phyloP scores from a whole-genome alignment of 345 rosid species.

The Gynandropsis gynandra region DNA sequence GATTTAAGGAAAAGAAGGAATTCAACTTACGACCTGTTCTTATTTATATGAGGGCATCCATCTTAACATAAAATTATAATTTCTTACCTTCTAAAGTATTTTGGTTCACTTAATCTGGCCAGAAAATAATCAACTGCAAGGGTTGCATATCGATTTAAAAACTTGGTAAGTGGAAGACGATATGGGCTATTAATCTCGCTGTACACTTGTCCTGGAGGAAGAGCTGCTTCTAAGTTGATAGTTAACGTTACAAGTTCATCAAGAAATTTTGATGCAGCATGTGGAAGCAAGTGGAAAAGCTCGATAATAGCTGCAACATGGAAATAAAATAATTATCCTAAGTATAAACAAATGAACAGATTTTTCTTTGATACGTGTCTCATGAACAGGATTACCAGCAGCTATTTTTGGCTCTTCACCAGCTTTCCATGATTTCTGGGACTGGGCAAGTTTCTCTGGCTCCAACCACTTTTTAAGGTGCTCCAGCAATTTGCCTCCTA shows the following conservation, averaged over 20 bases:
- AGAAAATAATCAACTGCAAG: conserved; percentile 98
- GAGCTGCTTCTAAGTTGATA: conserved; percentile 85
- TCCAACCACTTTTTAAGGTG: conserved; percentile 98
- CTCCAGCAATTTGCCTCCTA: conserved; percentile 94
- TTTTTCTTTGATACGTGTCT: neutral
- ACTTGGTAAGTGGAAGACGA: conserved; percentile 90
- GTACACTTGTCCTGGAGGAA: conserved; percentile 75
- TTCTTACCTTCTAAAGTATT: conserved; percentile 80
- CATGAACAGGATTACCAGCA: conserved; percentile 47
- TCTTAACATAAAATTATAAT: conserved; percentile 3
- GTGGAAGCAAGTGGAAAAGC: conserved; percentile 96
- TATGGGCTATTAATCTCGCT: conserved; percentile 98
- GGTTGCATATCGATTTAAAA: conserved; percentile 84
- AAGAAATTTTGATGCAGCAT: conserved; percentile 87
- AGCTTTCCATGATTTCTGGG: conserved; percentile 87
- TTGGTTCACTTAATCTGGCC: conserved; percentile 75
- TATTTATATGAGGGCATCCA: conserved; percentile 9
- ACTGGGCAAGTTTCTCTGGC: conserved; percentile 94
- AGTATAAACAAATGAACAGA: conserved; percentile 16
- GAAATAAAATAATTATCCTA: conserved; percentile 16
- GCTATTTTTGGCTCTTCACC: conserved; percentile 99
- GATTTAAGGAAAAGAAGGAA: conserved; percentile 14
- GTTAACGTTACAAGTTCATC: conserved; percentile 91
- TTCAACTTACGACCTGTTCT: conserved; percentile 3
- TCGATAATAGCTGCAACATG: conserved; percentile 85